A percentile compares a stretch with the other conserved stretches of the same genome.
These are phyloP conservation scores for Stemphylium vesicarium DNA, from an alignment of 2,329 filamentous ascomycete species.

Conservation along the genomic window DNA sequence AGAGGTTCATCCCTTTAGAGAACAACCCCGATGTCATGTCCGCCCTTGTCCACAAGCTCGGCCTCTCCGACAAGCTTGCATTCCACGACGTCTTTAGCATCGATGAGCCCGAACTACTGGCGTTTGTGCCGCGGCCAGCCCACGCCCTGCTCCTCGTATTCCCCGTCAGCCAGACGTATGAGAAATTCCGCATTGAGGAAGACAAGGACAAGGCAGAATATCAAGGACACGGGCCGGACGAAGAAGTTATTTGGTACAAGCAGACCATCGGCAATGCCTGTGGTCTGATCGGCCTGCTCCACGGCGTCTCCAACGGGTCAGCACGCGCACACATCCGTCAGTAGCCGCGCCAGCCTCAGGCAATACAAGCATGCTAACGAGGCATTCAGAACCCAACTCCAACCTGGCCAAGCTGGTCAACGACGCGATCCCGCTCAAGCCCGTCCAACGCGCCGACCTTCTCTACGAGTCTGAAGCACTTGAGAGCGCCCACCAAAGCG, in stretches of 20 bases:
- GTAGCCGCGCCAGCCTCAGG: constrained; percentile 7
- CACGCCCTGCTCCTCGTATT: constrained; percentile 91
- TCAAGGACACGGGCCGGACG: constrained; percentile 67
- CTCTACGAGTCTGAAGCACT: constrained; percentile 79
- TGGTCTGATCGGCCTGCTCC: constrained; percentile 87
- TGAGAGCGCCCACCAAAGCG: constrained; percentile 78
- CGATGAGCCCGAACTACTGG: constrained; percentile 81
- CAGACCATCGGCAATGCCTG: constrained; percentile 97
- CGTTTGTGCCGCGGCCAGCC: constrained; percentile 86
- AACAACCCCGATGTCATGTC: constrained; percentile 94
- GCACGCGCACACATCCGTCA: constrained; percentile 57
- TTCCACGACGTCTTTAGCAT: constrained; percentile 94
- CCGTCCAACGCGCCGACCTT: constrained; percentile 70
- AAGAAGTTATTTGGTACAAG: constrained; percentile 91
- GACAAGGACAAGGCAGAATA: constrained; percentile 71
- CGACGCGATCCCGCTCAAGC: constrained; percentile 72
- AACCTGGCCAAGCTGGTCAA: constrained; percentile 70
- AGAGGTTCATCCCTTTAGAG: constrained; percentile 55
- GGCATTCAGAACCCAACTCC: constrained; percentile 53
- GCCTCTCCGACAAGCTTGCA: constrained; percentile 75
- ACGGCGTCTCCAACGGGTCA: constrained; percentile 81
- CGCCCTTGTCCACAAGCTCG: constrained; percentile 80
- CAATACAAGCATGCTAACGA: constrained; percentile 20
- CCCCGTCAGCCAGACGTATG: constrained; percentile 80
- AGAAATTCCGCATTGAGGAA: constrained; percentile 75